Conservation (phyloP, 805 yeast genomes). For the Yarrowia sp. region DNA sequence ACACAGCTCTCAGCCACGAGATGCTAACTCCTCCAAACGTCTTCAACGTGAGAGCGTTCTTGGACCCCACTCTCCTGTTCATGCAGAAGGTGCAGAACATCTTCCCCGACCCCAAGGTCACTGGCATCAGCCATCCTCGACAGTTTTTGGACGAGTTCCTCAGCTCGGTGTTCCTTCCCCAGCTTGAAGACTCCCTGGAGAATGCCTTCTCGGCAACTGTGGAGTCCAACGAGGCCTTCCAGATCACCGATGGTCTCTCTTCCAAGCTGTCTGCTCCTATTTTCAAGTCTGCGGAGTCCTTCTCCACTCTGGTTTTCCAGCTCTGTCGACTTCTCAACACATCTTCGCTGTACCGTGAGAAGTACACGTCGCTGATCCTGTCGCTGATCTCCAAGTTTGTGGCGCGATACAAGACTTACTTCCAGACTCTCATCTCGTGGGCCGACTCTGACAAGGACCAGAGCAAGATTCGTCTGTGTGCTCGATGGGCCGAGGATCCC, state of each 20-base stretch:
- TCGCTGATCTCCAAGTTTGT: slow-evolving; percentile 33
- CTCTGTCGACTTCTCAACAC: slow-evolving; percentile 58
- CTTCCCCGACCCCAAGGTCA: slow-evolving; percentile 41
- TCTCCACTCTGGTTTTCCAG: slow-evolving; percentile 48
- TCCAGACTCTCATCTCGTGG: slow-evolving; percentile 21
- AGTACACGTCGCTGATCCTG: slow-evolving; percentile 46
- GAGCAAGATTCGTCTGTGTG: slow-evolving; percentile 14
- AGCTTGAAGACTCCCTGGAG: slow-evolving; percentile 56
- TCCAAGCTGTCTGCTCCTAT: slow-evolving; percentile 37
- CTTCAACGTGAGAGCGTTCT: slow-evolving; percentile 73
- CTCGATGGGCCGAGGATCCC: slow-evolving; percentile 26
- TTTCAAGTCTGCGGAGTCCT: slow-evolving; percentile 46
- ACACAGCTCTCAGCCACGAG: slow-evolving; percentile 57
- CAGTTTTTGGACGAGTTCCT: slow-evolving; percentile 60
- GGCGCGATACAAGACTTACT: slow-evolving; percentile 29
- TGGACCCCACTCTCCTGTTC: slow-evolving; percentile 71
- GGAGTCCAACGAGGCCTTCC: slow-evolving; percentile 43
- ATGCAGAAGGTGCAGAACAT: slow-evolving; percentile 55
- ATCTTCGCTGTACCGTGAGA: slow-evolving; percentile 55
- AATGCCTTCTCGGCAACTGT: slow-evolving; percentile 51
- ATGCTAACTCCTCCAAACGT: slow-evolving; percentile 67
- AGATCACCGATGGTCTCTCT: slow-evolving; percentile 38
- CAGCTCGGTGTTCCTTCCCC: slow-evolving; percentile 61
- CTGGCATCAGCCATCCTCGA: slow-evolving; percentile 34
- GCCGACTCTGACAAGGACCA: slow-evolving; percentile 26